Conservation (phyloP, 257 asterid species). For the Primulina huaijiensis region DNA sequence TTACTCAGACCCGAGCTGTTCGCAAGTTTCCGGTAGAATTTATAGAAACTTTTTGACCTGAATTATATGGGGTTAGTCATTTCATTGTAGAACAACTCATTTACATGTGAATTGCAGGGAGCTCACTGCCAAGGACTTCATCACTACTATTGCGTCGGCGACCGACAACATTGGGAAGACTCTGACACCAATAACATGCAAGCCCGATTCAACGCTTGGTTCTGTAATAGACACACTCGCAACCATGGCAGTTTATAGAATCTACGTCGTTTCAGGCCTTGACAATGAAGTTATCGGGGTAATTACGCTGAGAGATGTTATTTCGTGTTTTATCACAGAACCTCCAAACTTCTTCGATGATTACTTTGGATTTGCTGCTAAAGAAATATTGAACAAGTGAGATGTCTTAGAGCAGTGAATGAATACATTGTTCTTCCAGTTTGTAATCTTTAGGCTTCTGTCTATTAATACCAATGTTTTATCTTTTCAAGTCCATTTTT, state of each 20-base stretch:
- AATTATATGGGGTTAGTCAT: background rate
- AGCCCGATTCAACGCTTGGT: slow-evolving; percentile 53
- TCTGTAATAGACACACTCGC: slow-evolving; percentile 65
- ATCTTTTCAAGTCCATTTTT: background rate
- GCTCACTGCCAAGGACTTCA: slow-evolving; percentile 67
- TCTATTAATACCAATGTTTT: background rate
- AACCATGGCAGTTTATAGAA: slow-evolving; percentile 58
- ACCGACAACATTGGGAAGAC: slow-evolving; percentile 38
- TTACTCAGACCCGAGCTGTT: slow-evolving; percentile 80
- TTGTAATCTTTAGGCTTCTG: background rate
- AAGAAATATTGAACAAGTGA: slow-evolving; percentile 47
- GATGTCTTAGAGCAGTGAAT: background rate
- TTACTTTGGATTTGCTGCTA: slow-evolving; percentile 60
- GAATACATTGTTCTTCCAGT: background rate
- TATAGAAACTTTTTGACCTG: background rate
- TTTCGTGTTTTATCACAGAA: slow-evolving; percentile 77
- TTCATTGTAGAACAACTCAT: background rate
- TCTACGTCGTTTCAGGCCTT: slow-evolving; percentile 55
- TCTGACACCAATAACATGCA: slow-evolving; percentile 71
- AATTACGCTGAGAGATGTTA: slow-evolving; percentile 77
- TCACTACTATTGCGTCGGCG: slow-evolving; percentile 44
- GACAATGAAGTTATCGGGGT: slow-evolving; percentile 52
- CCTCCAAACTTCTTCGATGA: slow-evolving; percentile 71
- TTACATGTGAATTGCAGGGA: slow-evolving; percentile 42
- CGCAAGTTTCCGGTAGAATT: slow-evolving; percentile 53